Evolutionary conservation across 2,329 filamentous ascomycete genomes (phyloP).

Genomic region (Cytospora piceicola): DNA sequence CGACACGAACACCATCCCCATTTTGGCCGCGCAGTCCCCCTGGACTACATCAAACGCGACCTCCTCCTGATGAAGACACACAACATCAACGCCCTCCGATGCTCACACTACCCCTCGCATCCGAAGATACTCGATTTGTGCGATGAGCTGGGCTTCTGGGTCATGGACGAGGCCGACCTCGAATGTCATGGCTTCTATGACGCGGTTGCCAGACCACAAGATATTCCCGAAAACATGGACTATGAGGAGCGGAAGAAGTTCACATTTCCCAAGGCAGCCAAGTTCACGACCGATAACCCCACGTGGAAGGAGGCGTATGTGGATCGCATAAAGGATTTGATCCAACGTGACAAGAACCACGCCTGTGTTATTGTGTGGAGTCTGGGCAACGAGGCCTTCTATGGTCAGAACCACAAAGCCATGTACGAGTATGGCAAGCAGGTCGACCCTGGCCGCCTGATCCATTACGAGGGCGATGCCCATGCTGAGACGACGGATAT

Average conservation of each 20-base stretch:
- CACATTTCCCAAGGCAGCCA: conserved; percentile 57
- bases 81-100: conserved; percentile 73
- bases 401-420: conserved; percentile 67
- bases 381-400: conserved; percentile 74
- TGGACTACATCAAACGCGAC: conserved; percentile 64
- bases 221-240: conserved; percentile 59
- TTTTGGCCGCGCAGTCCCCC: conserved; percentile 65
- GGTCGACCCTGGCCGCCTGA: conserved; percentile 59
- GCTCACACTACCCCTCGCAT: conserved; percentile 70
- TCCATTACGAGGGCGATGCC: conserved; percentile 70
- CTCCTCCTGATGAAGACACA: conserved; percentile 70
- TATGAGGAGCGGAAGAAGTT: conserved; percentile 64
- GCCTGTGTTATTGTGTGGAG: conserved; percentile 74
- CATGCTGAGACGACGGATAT: conserved; percentile 65
- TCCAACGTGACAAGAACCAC: conserved; percentile 73
- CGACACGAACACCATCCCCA: conserved; percentile 71
- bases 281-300: conserved; percentile 64
- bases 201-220: conserved; percentile 51
- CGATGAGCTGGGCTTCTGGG: conserved; percentile 69
- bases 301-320: conserved; percentile 67
- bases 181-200: conserved; percentile 60
- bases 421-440: conserved; percentile 68
- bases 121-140: conserved; percentile 62
- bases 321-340: conserved; percentile 66
- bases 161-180: conserved; percentile 55